Evolutionary conservation across 148 eudicot genomes (phyloP).

Genomic region (Camellia sinensis): DNA sequence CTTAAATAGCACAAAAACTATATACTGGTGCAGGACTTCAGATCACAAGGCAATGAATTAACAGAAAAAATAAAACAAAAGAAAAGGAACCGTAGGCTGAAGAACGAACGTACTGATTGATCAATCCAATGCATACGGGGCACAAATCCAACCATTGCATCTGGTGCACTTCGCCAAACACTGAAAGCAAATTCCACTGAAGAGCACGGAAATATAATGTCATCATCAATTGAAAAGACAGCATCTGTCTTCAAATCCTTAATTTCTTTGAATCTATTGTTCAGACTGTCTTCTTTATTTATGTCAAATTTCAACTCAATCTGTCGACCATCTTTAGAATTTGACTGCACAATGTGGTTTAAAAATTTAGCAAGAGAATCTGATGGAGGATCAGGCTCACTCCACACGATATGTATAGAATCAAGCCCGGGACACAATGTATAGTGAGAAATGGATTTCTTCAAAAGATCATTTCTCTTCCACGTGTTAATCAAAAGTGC

Average conservation of each 20-base stretch:
- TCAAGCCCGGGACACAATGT: slow-evolving; percentile 62
- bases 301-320: slow-evolving; percentile 78
- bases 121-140: slow-evolving; percentile 89
- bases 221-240: slow-evolving; percentile 86
- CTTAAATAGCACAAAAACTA: background rate
- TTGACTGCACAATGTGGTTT: slow-evolving; percentile 35
- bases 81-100: background rate
- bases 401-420: slow-evolving; percentile 82
- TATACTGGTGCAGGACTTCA: background rate
- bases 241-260: slow-evolving; percentile 65
- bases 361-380: slow-evolving; percentile 50
- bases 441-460: slow-evolving; percentile 81
- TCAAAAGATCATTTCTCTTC: slow-evolving; percentile 87
- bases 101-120: slow-evolving; percentile 44
- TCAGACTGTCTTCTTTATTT: slow-evolving; percentile 79
- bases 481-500: slow-evolving; percentile 80
- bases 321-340: slow-evolving; percentile 40
- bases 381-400: slow-evolving; percentile 85
- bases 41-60: background rate
- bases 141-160: slow-evolving; percentile 87
- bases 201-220: slow-evolving; percentile 76
- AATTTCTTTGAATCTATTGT: slow-evolving; percentile 84
- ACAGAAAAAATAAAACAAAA: background rate
- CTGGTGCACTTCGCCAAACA: slow-evolving; percentile 83
- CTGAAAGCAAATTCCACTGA: slow-evolving; percentile 76